Evolutionary conservation across 2,329 filamentous ascomycete species (phyloP), one percentile per base, ranked within the genome.

Genomic region (Capronia epimyces): DNA sequence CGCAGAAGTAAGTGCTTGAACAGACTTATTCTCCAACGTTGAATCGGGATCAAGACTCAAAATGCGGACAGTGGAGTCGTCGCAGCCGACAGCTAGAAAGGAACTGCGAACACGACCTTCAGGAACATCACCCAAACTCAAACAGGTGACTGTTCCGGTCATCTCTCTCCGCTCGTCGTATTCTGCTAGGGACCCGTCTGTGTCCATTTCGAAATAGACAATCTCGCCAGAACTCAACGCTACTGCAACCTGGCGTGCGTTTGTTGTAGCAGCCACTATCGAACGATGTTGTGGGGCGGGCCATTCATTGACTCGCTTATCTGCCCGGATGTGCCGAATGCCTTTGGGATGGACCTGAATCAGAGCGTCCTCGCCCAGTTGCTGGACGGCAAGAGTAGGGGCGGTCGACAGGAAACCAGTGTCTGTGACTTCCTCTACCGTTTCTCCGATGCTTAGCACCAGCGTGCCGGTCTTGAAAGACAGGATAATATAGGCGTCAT

Each of bases 331-430:
- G 63, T 96, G 90, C 43, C 90, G 82, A 54, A 98, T 95, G 49
- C 93, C 93, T 64, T 90, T 90, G n/a, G 91, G 89, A 63, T 98
- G 90, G 4, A 98, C 87, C 66, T 98, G 93, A 15, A 98, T 83
- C 34, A 97, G 75, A 21, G 89, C 88, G 65, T 95, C 88, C 50
- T 96, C 89, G 36, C 93, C 94, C 43, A 98, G 83, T 62, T 96
- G 87, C 64, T 96, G 91, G 3, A 95, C 89, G 5, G 90, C 90
- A 13, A 98, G 74, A 0, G 94, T 98, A 1, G 90, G 84, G 7
- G 93, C 89, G 9, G 86, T 86, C 0, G 88, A 87, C 8, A 97
- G 73, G 65, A 99, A 96, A 0, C 91, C 89, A 8, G 90, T 95
- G 65, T 97, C 89, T 6, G 84, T 89, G 2, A 96, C 89, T 69